phyloP scores from a whole-genome alignment of 306 rosid genomes.

The Medicago lupulina region DNA sequence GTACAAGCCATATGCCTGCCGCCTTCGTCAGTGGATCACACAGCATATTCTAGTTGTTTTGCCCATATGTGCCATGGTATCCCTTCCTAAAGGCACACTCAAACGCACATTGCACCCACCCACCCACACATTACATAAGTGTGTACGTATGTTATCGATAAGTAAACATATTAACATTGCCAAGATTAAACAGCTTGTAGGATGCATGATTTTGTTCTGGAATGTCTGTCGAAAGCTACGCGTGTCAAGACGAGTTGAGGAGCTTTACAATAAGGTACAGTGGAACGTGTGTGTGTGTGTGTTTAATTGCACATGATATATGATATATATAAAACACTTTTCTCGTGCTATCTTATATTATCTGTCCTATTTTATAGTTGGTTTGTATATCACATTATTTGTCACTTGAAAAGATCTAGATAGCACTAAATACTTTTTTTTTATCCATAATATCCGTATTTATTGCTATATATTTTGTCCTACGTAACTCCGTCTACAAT shows the following conservation, averaged over 20 bases:
- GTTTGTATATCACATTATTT: not conserved
- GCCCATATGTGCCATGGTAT: slow-evolving; percentile 72
- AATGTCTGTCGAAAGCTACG: slow-evolving; percentile 49
- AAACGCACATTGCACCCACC: not conserved
- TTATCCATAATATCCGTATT: not conserved
- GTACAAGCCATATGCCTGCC: slow-evolving; percentile 72
- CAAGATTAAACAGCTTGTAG: slow-evolving; percentile 70
- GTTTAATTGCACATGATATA: not conserved
- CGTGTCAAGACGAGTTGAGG: slow-evolving; percentile 68
- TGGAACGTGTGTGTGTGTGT: not conserved
- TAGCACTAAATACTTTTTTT: not conserved
- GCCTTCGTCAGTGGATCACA: slow-evolving; percentile 66
- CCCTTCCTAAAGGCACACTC: slow-evolving; percentile 47
- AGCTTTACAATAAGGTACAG: slow-evolving; percentile 78
- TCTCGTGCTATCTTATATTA: not conserved
- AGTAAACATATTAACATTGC: slow-evolving; percentile 53
- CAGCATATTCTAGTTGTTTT: slow-evolving; percentile 56
- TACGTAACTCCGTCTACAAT: not conserved
- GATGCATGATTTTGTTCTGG: slow-evolving; percentile 57
- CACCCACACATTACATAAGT: not conserved
- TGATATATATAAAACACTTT: slow-evolving; percentile 15
- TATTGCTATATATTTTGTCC: not conserved
- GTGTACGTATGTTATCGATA: slow-evolving; percentile 39
- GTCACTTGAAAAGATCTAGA: not conserved
- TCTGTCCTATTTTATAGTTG: not conserved